These are phyloP conservation scores for Euphrasia confusa DNA, from an alignment of 257 asterid species.

Conservation along the genomic window DNA sequence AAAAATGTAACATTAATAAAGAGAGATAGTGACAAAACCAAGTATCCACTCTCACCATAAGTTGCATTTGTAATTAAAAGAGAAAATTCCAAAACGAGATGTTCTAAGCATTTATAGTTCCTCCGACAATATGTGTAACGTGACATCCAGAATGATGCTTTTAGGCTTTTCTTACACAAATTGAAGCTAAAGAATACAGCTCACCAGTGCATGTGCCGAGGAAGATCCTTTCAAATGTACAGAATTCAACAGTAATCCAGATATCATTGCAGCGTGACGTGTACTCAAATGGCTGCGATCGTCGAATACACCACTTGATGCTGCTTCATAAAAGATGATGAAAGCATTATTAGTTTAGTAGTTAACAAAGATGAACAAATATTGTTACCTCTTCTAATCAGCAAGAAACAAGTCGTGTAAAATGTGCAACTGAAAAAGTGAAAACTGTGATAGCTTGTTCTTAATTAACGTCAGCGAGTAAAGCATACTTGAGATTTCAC, in stretches of 20 bases:
- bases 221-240: constrained; percentile 42
- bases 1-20: no score
- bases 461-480: background rate
- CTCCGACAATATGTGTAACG: no score
- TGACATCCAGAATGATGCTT: no score
- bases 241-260: constrained; percentile 70
- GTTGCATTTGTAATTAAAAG: no score
- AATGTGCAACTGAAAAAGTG: background rate
- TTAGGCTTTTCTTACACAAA: background rate
- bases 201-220: constrained; percentile 45
- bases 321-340: constrained; percentile 30
- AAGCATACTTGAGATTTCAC: no score
- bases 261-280: constrained; percentile 77
- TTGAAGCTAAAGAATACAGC: constrained; percentile 18
- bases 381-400: background rate
- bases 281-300: constrained; percentile 75
- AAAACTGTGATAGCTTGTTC: background rate
- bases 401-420: background rate
- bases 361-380: constrained; percentile 2
- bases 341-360: constrained; percentile 1
- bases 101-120: no score
- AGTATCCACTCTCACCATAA: no score
- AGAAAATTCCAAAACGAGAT: no score
- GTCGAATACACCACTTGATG: constrained; percentile 32
- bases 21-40: no score